Evolutionary conservation across 345 rosid genomes (phyloP).

Genomic region (Geranium brycei): DNA sequence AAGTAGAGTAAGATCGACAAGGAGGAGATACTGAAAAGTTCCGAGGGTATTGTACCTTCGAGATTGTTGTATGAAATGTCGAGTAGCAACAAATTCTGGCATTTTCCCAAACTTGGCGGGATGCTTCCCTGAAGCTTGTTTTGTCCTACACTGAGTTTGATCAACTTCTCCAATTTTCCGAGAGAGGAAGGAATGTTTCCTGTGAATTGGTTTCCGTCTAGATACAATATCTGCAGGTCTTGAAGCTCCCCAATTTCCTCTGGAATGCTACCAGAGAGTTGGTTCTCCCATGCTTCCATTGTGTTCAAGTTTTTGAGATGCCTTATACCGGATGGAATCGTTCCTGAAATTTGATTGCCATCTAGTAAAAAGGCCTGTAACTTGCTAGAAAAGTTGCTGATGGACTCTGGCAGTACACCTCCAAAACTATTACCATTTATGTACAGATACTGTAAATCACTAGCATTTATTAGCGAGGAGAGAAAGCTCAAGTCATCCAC

Average conservation of each 20-base stretch:
- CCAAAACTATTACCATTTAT: slow-evolving; percentile 2
- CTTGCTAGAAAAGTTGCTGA: slow-evolving; percentile 7
- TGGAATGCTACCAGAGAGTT: not conserved
- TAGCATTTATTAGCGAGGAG: slow-evolving; percentile 7
- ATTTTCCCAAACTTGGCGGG: slow-evolving; percentile 11
- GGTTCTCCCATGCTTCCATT: not conserved
- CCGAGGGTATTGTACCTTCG: slow-evolving; percentile 13
- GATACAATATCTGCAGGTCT: not conserved
- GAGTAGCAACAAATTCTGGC: not conserved
- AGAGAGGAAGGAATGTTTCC: not conserved
- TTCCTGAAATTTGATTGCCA: slow-evolving; percentile 3
- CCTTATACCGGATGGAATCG: slow-evolving; percentile 5
- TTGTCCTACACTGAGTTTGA: not conserved
- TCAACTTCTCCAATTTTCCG: slow-evolving; percentile 6
- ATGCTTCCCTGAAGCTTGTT: slow-evolving; percentile 16
- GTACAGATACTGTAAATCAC: not conserved
- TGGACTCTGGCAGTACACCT: slow-evolving; percentile 8
- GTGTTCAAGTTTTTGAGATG: not conserved
- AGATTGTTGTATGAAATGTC: slow-evolving; percentile 16
- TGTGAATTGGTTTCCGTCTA: not conserved
- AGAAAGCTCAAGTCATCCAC: slow-evolving; percentile 11
- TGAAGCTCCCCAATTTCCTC: not conserved
- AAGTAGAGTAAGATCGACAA: slow-evolving; percentile 12
- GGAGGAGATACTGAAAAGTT: slow-evolving; percentile 11
- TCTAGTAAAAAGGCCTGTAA: not conserved